A percentile compares a stretch with the other conserved stretches of the same genome.
phyloP scores from a whole-genome alignment of 164 flowering plant species.

The Nelumbo lutea region DNA sequence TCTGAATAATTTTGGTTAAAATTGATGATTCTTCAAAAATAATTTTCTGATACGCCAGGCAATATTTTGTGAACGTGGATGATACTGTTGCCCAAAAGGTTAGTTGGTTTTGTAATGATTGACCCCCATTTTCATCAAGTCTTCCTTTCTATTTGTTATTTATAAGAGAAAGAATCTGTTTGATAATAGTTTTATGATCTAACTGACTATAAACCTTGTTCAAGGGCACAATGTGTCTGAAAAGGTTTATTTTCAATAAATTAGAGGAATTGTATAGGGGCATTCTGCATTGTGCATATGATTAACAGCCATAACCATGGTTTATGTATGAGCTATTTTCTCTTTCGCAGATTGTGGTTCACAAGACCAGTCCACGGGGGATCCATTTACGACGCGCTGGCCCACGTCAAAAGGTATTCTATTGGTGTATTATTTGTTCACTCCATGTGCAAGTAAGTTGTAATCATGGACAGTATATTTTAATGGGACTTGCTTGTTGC shows the following conservation, averaged over 20 bases:
- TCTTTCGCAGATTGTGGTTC: slow-evolving; percentile 55
- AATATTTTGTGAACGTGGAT: slow-evolving; percentile 2
- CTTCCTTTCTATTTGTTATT: not conserved
- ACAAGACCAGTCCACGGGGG: slow-evolving; percentile 60
- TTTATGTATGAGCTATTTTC: not conserved
- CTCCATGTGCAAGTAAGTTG: not conserved
- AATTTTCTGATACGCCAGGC: not conserved
- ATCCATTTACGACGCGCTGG: slow-evolving; percentile 90
- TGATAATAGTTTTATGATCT: not conserved
- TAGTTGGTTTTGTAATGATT: slow-evolving; percentile 5
- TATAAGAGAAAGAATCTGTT: not conserved
- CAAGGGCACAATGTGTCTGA: too few species aligned
- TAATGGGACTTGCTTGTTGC: slow-evolving; percentile 2
- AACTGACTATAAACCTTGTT: too few species aligned
- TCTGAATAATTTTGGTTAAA: not conserved
- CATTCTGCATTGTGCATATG: too few species aligned
- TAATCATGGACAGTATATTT: not conserved
- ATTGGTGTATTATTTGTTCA: not conserved
- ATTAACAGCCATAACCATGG: not conserved
- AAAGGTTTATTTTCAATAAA: too few species aligned
- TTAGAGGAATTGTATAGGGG: too few species aligned
- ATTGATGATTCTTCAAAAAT: not conserved
- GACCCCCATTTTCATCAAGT: not conserved
- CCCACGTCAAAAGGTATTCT: slow-evolving; percentile 67
- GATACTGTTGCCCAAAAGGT: slow-evolving; percentile 87